Evolutionary conservation across 1,139 yeast genomes (phyloP).

Genomic region (Magnusiomyces tetraspermus): DNA sequence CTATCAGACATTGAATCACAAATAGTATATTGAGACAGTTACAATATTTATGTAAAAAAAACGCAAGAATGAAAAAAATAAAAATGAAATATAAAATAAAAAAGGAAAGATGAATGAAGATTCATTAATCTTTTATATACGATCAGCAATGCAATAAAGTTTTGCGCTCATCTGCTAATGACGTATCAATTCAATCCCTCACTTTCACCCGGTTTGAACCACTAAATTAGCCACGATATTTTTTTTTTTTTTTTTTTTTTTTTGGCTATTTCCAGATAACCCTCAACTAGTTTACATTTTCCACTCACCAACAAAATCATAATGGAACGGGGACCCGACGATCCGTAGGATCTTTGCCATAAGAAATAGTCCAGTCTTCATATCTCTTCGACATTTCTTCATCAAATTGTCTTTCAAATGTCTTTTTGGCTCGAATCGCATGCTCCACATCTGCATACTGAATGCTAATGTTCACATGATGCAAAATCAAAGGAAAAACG

Average conservation of each 20-base stretch:
- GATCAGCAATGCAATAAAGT: too few species aligned
- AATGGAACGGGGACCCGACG: conserved; percentile 34
- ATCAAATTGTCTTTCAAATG: conserved; percentile 30
- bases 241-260: too few species aligned
- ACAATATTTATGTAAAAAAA: neutral
- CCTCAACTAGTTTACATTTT: neutral
- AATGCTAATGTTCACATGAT: conserved; percentile 52
- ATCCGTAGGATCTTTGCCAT: conserved; percentile 62
- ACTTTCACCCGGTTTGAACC: too few species aligned
- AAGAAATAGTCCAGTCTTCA: conserved; percentile 53
- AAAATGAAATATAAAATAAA: neutral
- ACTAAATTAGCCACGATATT: too few species aligned
- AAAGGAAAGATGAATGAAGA: too few species aligned
- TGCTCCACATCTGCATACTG: conserved; percentile 53
- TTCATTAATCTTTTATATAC: too few species aligned
- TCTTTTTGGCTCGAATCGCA: conserved; percentile 55
- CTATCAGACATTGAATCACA: neutral
- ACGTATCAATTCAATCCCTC: too few species aligned
- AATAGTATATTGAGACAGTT: neutral
- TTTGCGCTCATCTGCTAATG: too few species aligned
- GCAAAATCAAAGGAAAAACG: conserved; percentile 56
- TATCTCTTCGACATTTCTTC: conserved; percentile 38
- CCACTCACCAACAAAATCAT: neutral
- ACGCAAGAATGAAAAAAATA: neutral
- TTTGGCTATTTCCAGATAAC: too few species aligned